These are phyloP conservation scores for Biscogniauxia marginata DNA, from an alignment of 2,329 filamentous ascomycete genomes.

Conservation along the genomic window DNA sequence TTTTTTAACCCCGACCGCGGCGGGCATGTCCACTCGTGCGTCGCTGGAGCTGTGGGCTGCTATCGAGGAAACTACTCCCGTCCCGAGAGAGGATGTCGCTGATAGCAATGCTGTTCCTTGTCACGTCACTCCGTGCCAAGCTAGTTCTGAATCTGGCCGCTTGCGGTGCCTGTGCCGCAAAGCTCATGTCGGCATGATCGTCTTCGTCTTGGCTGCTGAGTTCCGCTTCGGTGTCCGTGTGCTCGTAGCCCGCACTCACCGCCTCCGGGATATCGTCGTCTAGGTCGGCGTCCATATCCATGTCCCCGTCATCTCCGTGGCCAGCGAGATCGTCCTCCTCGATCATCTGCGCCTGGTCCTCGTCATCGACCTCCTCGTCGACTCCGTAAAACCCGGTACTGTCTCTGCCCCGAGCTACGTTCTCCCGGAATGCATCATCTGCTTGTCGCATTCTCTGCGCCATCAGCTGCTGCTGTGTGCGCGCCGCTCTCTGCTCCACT, in stretches of 20 bases:
- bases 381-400: constrained; percentile 50
- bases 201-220: constrained; percentile 44
- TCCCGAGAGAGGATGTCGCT: constrained; percentile 55
- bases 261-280: constrained; percentile 70
- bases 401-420: constrained; percentile 52
- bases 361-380: constrained; percentile 54
- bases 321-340: constrained; percentile 59
- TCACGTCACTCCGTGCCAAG: constrained; percentile 40
- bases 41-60: constrained; percentile 50
- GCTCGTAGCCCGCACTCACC: constrained; percentile 66
- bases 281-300: constrained; percentile 66
- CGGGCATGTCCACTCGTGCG: constrained; percentile 20
- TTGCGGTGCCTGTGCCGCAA: constrained; percentile 34
- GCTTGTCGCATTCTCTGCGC: constrained; percentile 52
- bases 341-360: constrained; percentile 57
- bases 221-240: constrained; percentile 73
- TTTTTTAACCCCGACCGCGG: constrained; percentile 22
- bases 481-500: constrained; percentile 29
- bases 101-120: constrained; percentile 55
- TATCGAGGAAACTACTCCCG: constrained; percentile 56
- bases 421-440: constrained; percentile 62
- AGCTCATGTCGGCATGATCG: constrained; percentile 37
- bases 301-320: constrained; percentile 37
- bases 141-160: constrained; percentile 34
- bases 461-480: constrained; percentile 48